Base-by-base conservation (phyloP, 2,329 filamentous ascomycete species). In the Gremmenia infestans region DNA sequence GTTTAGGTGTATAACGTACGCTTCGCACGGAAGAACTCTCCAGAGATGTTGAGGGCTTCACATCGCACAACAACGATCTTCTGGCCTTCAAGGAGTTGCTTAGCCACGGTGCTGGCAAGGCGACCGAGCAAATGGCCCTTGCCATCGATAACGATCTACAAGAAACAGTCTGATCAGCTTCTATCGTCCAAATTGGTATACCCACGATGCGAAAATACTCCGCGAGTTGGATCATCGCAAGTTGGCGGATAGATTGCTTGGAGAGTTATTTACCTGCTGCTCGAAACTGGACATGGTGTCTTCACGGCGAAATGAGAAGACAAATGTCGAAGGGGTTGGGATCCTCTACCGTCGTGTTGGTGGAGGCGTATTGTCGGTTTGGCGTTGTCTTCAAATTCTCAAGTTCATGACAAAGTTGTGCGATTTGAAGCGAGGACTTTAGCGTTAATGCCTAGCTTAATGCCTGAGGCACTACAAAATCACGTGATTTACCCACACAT, bases 1-100 rank as follows among this genome's bases (percentile, higher is more conserved):
- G 46, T 48, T 57, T 50, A 43, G 53, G 48, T 63, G 56, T 54
- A 59, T 25, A 73, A 96, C 93, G 80, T 96, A 99, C 94, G 89
- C 89, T 99, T 99, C 71, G 93, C 87, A 79, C 94, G 91, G 89
- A 99, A 99, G 90, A 99, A 99, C 85, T 97, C 94, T 82, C 94
- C 94, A 70, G 94, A 99, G 86, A 99, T 99, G 88, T 99, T 99
- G 78, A 99, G 87, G 72, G 91, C 91, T 83, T 99, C 94, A 81
- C 89, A 95, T 84, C 94, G 91, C 77, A 99, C 94, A 71, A 99
- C 83, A 73, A 97, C 93, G 76, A 99, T 95, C 89, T 97, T 97
- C 84, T 97, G 93, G 77, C 93, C 93, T 80, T 87, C 95, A 72
- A 97, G 89, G 74, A 97, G 87, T 85, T 97, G 93, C 89, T 97